Conservation (phyloP, 305 asterid species). For the Rubia balearica region DNA sequence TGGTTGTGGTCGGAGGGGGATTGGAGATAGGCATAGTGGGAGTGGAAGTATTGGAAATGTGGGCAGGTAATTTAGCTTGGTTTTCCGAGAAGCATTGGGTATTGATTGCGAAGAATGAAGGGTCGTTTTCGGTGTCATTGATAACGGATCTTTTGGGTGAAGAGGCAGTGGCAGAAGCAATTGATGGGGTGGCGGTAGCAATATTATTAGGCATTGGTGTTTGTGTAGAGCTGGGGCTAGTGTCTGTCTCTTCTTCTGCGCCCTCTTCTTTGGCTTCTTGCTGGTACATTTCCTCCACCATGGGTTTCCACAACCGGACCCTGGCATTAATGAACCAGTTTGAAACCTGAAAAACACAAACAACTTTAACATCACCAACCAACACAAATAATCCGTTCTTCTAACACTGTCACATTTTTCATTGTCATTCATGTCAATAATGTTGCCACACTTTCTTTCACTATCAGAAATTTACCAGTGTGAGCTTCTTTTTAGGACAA, state of each 20-base stretch:
- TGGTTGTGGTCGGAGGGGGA: slow-evolving; percentile 5
- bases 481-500: no score
- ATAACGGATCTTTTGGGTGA: slow-evolving; percentile 38
- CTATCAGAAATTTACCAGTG: no score
- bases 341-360: slow-evolving; percentile 56
- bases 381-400: no score
- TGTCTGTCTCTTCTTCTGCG: slow-evolving; percentile 20
- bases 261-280: slow-evolving; percentile 77
- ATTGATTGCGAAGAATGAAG: slow-evolving; percentile 47
- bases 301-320: slow-evolving; percentile 99
- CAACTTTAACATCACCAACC: background rate
- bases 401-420: background rate
- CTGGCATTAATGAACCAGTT: slow-evolving; percentile 99
- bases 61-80: slow-evolving; percentile 24
- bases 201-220: slow-evolving; percentile 40
- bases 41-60: slow-evolving; percentile 17
- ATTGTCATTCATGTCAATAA: background rate
- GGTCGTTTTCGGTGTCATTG: slow-evolving; percentile 52
- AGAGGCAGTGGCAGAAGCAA: slow-evolving; percentile 22
- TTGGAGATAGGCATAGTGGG: slow-evolving; percentile 21
- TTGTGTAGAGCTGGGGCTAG: slow-evolving; percentile 35
- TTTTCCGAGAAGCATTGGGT: slow-evolving; percentile 42
- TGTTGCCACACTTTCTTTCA: no score
- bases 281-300: slow-evolving; percentile 96
- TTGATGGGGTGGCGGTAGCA: slow-evolving; percentile 27